phyloP scores from a whole-genome alignment of 2,329 filamentous ascomycete species.

The Fusarium mexicanum region DNA sequence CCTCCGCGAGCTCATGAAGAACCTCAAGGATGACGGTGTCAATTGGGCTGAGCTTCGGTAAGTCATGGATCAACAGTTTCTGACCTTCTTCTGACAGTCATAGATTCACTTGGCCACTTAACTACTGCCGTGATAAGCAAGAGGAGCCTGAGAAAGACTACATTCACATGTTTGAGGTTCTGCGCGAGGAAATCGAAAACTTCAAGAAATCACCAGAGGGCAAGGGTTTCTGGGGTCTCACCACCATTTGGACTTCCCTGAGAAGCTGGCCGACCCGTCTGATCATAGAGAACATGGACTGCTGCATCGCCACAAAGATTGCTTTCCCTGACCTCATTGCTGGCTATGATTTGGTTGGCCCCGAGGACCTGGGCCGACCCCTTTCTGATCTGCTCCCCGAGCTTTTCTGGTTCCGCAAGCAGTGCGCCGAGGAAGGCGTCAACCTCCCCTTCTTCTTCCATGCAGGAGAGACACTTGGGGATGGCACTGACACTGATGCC shows the following conservation, averaged over 20 bases:
- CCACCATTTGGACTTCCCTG: constrained; percentile 85
- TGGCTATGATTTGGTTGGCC: constrained; percentile 90
- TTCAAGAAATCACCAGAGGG: constrained; percentile 80
- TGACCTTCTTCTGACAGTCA: constrained; percentile 7
- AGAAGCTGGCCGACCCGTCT: constrained; percentile 70
- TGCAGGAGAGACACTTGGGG: constrained; percentile 85
- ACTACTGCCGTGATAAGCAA: constrained; percentile 72
- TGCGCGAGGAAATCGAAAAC: constrained; percentile 79
- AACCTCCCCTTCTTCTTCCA: constrained; percentile 96
- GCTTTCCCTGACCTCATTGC: constrained; percentile 81
- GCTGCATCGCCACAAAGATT: constrained; percentile 84
- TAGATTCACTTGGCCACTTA: constrained; percentile 75
- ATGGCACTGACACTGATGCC: constrained; percentile 75
- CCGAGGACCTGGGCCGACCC: constrained; percentile 82
- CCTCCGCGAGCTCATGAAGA: constrained; percentile 74
- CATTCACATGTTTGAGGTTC: constrained; percentile 73
- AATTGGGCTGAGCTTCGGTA: constrained; percentile 82
- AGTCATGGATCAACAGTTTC: constrained; percentile 13
- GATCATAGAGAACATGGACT: constrained; percentile 84
- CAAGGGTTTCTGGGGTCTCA: constrained; percentile 81
- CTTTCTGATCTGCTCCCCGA: constrained; percentile 82
- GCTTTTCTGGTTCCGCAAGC: constrained; percentile 92
- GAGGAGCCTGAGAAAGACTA: constrained; percentile 75
- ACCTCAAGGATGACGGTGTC: constrained; percentile 82
- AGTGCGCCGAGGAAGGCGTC: constrained; percentile 79